Evolutionary conservation across 495 filamentous ascomycete genomes (phyloP), one percentile per base, ranked within the genome.

Genomic region (Neurospora sp.): DNA sequence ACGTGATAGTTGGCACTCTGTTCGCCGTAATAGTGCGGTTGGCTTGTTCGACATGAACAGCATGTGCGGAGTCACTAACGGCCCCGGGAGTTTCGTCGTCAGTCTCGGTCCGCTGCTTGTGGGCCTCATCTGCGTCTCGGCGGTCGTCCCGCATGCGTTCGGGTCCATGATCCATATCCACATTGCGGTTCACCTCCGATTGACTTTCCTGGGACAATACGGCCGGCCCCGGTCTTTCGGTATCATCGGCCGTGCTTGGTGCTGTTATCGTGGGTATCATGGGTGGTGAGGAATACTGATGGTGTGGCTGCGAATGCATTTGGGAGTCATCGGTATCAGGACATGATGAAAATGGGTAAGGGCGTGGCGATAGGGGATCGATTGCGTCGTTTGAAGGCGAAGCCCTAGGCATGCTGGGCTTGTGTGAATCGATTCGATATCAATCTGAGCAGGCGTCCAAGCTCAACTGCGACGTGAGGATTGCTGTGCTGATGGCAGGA

Each of bases 401-500:
- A 20, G 86, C 85, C 44, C 85, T 87, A 75, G 87, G 87, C 87
- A 89, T 89, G 74, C 44, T 83, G 71, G 66, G 14, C 14, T 16
- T 70, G 23, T 27, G 9, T 40, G 41, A 31, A 35, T 18, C 6
- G 54, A 16, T 18, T 18, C 12, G 54, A 18, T 66, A 66, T 66
- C 14, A 66, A 35, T 37, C 14, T 35, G 54, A 16, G 4, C 54
- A 9, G 54, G 27, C 31, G 54, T 27, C 54, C 54, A 66, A 66
- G 27, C 27, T 66, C 5, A 7, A 31, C 23, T 66, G 27, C 14
- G 12, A 35, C 18, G 27, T 66, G 14, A n/a, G n/a, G 27, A 66
- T 4, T 66, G 27, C 7, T 66, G 54, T 35, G 54, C 54, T 66
- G 54, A 31, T 66, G 27, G 14, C 54, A 18, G 54, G 54, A 31